phyloP scores from a whole-genome alignment of 768 basidiomycete genomes.

The Podaxis sp. region DNA sequence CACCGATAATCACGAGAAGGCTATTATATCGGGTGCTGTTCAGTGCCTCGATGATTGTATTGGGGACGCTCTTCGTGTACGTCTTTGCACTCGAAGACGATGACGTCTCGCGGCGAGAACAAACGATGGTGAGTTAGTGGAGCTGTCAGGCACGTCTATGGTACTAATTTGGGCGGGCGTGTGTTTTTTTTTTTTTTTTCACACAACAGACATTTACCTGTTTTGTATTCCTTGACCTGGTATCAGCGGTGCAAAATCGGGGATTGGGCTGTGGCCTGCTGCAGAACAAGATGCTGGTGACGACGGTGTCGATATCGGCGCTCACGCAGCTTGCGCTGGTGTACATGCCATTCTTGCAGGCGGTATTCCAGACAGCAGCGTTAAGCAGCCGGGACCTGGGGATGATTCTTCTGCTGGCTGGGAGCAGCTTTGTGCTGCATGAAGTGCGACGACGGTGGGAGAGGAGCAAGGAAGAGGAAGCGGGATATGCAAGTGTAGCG shows the following conservation, averaged over 20 bases:
- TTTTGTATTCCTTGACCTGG: conserved; percentile 96
- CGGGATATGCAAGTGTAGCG: conserved; percentile 39
- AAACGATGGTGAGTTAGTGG: conserved; percentile 79
- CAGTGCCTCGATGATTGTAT: conserved; percentile 87
- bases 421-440: conserved; percentile 62
- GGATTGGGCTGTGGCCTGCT: conserved; percentile 80
- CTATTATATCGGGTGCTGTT: conserved; percentile 83
- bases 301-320: conserved; percentile 85
- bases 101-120: conserved; percentile 78
- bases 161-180: background rate
- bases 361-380: conserved; percentile 90
- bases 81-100: conserved; percentile 80
- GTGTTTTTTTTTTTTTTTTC: background rate
- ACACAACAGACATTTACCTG: conserved; percentile 84
- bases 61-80: conserved; percentile 87
- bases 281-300: conserved; percentile 86
- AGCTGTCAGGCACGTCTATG: background rate
- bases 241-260: conserved; percentile 92
- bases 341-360: conserved; percentile 89
- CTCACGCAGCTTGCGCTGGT: conserved; percentile 80
- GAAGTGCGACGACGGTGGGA: conserved; percentile 80
- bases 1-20: conserved; percentile 74
- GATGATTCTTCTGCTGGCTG: conserved; percentile 66
- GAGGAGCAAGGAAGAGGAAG: conserved; percentile 50
- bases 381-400: conserved; percentile 63